Evolutionary conservation across 1,139 yeast genomes (phyloP), one percentile per base, ranked within the genome.

Genomic region (Zygoascus sp.): DNA sequence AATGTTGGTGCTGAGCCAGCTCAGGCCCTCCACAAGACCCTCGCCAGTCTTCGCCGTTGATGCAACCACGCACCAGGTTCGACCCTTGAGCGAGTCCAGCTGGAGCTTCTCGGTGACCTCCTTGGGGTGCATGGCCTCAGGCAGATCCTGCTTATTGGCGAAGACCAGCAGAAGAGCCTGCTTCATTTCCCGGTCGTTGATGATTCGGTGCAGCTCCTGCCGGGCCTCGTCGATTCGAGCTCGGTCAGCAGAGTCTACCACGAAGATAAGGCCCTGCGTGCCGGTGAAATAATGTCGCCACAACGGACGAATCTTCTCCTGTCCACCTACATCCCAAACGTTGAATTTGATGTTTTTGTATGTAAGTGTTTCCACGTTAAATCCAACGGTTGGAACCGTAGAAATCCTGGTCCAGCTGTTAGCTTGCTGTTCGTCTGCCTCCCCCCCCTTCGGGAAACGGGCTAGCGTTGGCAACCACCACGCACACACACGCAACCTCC

Each of bases 241-340:
- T 35, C 69, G 67, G 66, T 88, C 96, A 11, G 84, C 77, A 5
- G 90, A 79, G 65, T 90, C 97, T 49, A 90, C 85, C 46, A 90
- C 97, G 65, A 86, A 90, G 49, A 90, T 87, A 52, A 90, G 74
- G n/a, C 96, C 96, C 61, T 88, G 86, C 2, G 97, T 87, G 25
- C 96, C 96, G 10, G 96, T 86, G 67, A 84, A 88, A 67, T 89
- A 90, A 64, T 89, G 96, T 66, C 97, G 80, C 97, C 97, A 89
- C 46, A 89, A 73, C 0, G 95, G 95, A 60, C 96, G 76, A 56
- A 87, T 79, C 65, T 95, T 75, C 60, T 87, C 95, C 69, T 88
- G 96, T 64, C 96, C 97, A 69, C 96, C 97, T 50, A 94, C 94
- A 66, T 89, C 97, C 97, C 97, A 90, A 57, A 92, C 94, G 53